Evolutionary conservation across 495 filamentous ascomycete genomes (phyloP).

Genomic region (Polyplosphaeria fusca): DNA sequence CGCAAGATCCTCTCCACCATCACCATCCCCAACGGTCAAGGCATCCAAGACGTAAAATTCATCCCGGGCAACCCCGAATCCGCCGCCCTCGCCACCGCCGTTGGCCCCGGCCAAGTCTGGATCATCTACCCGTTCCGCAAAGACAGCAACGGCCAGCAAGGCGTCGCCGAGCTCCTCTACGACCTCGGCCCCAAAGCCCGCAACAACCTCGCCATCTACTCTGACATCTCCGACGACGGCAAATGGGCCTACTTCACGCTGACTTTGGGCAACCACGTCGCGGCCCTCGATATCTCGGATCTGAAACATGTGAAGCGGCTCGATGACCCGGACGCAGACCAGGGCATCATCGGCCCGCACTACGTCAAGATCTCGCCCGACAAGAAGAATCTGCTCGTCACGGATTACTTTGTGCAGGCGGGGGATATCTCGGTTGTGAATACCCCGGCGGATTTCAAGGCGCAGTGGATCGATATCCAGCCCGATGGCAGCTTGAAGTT

Average conservation of each 20-base stretch:
- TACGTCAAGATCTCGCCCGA: conserved; percentile 64
- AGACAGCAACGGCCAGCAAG: conserved; percentile 52
- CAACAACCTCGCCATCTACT: conserved; percentile 59
- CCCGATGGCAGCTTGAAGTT: conserved; percentile 54
- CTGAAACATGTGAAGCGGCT: conserved; percentile 58
- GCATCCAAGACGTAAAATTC: conserved; percentile 65
- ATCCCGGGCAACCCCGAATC: conserved; percentile 59
- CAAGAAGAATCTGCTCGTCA: conserved; percentile 60
- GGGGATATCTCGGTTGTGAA: conserved; percentile 61
- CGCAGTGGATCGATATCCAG: conserved; percentile 58
- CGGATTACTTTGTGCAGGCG: conserved; percentile 65
- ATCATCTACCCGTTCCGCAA: conserved; percentile 62
- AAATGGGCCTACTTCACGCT: conserved; percentile 59
- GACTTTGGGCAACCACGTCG: conserved; percentile 62
- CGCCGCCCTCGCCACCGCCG: conserved; percentile 60
- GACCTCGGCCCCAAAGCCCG: conserved; percentile 57
- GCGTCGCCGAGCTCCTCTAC: conserved; percentile 55
- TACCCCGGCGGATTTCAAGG: conserved; percentile 61
- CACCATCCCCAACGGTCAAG: conserved; percentile 58
- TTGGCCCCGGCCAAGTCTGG: conserved; percentile 61
- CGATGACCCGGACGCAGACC: conserved; percentile 56
- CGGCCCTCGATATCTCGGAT: conserved; percentile 61
- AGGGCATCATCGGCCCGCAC: conserved; percentile 61
- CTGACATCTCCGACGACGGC: conserved; percentile 59
- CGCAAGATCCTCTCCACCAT: conserved; percentile 58